Base-by-base conservation (phyloP, 306 rosid genomes). In the Vigna reflexopilosa region DNA sequence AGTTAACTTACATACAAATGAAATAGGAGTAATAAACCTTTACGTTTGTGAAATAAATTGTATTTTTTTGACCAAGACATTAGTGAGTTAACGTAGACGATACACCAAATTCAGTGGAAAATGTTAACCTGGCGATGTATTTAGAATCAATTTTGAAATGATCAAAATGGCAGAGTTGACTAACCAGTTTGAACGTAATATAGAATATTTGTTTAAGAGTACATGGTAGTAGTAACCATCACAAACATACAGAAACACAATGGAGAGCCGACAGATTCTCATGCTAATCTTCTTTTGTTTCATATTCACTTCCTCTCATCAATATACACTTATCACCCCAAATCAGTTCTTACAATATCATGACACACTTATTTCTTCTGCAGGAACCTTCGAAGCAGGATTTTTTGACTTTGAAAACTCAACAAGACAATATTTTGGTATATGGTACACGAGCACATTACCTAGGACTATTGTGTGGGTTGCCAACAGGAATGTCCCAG, bases 381-480 rank as follows among this genome's bases (percentile, higher is more conserved):
- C 22, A 5, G 24, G 47, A 34, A 63, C 24, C 4, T 64, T 36
- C 1, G 28, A 64, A 64, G 70, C 50, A 7, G 70, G 70, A 17
- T 64, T 64, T 16, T 64, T 16, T 28, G 42, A 3, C 30, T 9
- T 38, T 10, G 50, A 4, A 38, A 17, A 38, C 11, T 10, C 50
- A 64, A n/a, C 0, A 34, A 6, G 14, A 1, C 6, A 7, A 2
- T 63, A 63, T 19, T 63, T 63, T 14, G 67, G 67, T 30, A 32
- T 61, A 32, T 61, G 67, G 67, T 61, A 61, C 67, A 61, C 15
- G 22, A 2, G 0, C 19, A 19, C 19, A 19, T 19, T 19, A 6
- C 67, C 67, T 2, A 61, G 44, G 44, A 32, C 12, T 30, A 7
- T 30, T 61, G 67, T 61, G 67, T 61, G 67, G 67, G 67, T 61